phyloP scores from a whole-genome alignment of 2,329 filamentous ascomycete species.

The Trichoderma endophyticum region DNA sequence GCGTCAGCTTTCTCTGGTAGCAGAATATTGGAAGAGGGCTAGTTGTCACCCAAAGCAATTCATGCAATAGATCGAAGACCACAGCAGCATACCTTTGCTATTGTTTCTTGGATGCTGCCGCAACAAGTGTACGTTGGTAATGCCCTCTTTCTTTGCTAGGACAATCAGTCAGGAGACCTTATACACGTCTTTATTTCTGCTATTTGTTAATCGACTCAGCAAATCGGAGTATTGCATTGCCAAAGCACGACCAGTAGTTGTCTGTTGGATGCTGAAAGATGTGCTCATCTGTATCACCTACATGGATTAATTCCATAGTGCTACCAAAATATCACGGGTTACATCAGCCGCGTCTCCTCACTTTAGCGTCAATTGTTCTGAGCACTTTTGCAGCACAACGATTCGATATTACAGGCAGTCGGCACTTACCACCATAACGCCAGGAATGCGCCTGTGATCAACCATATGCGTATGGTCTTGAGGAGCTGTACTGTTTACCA shows the following conservation, averaged over 20 bases:
- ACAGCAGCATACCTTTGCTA: not conserved
- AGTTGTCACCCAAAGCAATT: not conserved
- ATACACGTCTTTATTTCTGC: not conserved
- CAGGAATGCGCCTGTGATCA: not conserved
- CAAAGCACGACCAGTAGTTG: rapidly evolving
- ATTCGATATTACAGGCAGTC: not conserved
- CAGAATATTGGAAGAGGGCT: not conserved
- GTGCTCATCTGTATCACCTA: not conserved
- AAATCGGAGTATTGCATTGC: not conserved
- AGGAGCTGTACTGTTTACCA: not conserved
- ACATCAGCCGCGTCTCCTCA: not conserved
- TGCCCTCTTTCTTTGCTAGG: not conserved
- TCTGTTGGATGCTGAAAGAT: not conserved
- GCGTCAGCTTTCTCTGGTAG: not conserved
- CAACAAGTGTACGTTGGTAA: not conserved
- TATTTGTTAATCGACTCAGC: not conserved
- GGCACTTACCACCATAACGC: not conserved
- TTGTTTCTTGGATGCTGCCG: not conserved
- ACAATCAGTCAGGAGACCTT: rapidly evolving
- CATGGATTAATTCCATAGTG: not conserved
- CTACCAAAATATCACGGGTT: not conserved
- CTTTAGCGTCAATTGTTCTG: not conserved
- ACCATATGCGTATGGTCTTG: not conserved
- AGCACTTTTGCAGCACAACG: not conserved
- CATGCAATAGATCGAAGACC: not conserved